Evolutionary conservation across 2,329 filamentous ascomycete genomes (phyloP), one percentile per base, ranked within the genome.

Genomic region (Aspergillus japonicus): DNA sequence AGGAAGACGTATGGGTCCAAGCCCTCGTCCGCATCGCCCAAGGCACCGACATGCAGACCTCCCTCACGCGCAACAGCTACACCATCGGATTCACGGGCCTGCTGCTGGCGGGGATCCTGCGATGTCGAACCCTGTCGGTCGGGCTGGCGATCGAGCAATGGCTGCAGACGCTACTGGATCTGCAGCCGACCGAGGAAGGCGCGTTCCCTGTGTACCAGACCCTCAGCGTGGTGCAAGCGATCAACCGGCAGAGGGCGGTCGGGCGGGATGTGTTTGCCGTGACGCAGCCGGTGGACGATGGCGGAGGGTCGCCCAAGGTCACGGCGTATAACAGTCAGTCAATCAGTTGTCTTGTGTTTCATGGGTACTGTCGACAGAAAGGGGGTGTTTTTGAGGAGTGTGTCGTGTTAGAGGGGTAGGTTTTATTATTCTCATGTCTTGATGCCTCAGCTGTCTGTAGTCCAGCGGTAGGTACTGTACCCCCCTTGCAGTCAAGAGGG

Each of bases 41-140:
- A 42, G 66, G 62, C 7, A 62, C 33, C 16, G 50, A 67, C 29
- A 62, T 66, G 23, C 53, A 56, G 3, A 62, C 51, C 0, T 68
- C 57, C 14, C 19, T 65, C 6, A 47, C 50, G 16, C 55, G 50
- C 31, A 69, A 70, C 39, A 69, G 31, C 57, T 70, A 66, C 39
- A 69, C 68, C 11, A 67, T 70, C n/a, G 68, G 68, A 8, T 66
- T 69, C 60, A 68, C 67, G 0, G 65, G 67, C 44, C 26, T 70
- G n/a, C 49, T 69, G 1, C 50, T 70, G 3, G 61, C 68, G 3
- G 65, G 57, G 1, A n/a, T 62, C 8, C 60, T 70, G 2, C 62
- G 67, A 7, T 70, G 67, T 19, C 66, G 66, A 14, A 47, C 59
- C 11, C 50, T 59, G 0, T 4, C 49, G 47, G 39, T 67, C 6